Evolutionary conservation across 2,329 filamentous ascomycete genomes (phyloP).

Genomic region (Chrysosporium queenslandicum): DNA sequence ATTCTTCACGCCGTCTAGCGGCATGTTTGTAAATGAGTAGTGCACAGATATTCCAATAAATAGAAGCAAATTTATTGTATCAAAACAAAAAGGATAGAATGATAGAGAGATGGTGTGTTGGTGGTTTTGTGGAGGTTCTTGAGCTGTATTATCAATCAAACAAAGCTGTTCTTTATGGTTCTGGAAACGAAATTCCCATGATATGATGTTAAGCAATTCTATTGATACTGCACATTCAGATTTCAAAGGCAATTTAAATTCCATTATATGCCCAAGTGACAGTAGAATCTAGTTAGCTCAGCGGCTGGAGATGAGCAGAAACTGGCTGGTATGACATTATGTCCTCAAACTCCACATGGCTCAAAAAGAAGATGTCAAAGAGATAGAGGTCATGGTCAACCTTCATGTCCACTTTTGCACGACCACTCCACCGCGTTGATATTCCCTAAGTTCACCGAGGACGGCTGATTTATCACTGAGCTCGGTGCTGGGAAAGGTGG

Average conservation of each 20-base stretch:
- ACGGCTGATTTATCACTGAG: constrained; percentile 44
- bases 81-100: not conserved
- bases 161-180: too few species aligned
- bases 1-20: constrained; percentile 36
- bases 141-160: constrained; percentile 11
- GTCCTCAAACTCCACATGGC: not conserved
- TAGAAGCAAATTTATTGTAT: not conserved
- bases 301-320: too few species aligned
- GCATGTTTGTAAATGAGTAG: constrained; percentile 24
- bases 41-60: not conserved
- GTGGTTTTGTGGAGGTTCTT: not conserved
- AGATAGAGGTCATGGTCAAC: not conserved
- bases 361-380: not conserved
- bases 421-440: constrained; percentile 43
- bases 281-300: not conserved
- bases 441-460: constrained; percentile 40
- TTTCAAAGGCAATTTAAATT: not conserved
- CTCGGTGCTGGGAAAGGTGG: constrained; percentile 56
- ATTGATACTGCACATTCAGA: too few species aligned
- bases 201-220: too few species aligned
- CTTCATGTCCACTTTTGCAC: constrained; percentile 40
- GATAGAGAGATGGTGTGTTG: too few species aligned
- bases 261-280: too few species aligned
- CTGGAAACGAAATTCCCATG: too few species aligned
- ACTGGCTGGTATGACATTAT: not conserved